Percentiles rank a stretch among this genome's conserved stretches.
Evolutionary conservation across 805 yeast genomes (phyloP).

Genomic region (Cyberlindnera samutprakarnensis): DNA sequence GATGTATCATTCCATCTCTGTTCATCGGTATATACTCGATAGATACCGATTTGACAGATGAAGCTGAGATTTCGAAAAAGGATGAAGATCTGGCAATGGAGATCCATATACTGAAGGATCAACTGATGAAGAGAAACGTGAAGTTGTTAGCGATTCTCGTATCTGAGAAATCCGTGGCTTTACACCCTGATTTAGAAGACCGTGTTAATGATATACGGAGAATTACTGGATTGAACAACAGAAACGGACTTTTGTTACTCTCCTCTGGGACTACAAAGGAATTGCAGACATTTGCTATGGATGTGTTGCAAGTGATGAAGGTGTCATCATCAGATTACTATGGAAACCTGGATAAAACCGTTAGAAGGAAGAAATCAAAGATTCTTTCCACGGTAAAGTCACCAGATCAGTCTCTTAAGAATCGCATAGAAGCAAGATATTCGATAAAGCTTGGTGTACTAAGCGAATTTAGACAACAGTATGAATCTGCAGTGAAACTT

Average conservation of each 20-base stretch:
- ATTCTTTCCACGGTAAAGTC: slow-evolving; percentile 5
- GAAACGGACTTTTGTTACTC: slow-evolving; percentile 36
- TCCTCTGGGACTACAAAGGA: slow-evolving; percentile 33
- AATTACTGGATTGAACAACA: slow-evolving; percentile 34
- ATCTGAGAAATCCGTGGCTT: slow-evolving; percentile 23
- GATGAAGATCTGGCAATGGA: slow-evolving; percentile 31
- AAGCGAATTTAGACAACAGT: slow-evolving; percentile 39
- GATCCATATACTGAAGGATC: slow-evolving; percentile 26
- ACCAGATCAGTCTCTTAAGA: slow-evolving; percentile 5
- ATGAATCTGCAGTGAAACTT: slow-evolving; percentile 41
- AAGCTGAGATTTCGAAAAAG: slow-evolving; percentile 14
- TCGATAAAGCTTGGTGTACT: slow-evolving; percentile 43
- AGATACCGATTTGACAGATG: slow-evolving; percentile 24
- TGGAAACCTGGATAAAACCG: slow-evolving; percentile 29
- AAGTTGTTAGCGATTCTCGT: slow-evolving; percentile 29
- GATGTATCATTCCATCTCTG: slow-evolving; percentile 38
- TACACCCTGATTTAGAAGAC: slow-evolving; percentile 27
- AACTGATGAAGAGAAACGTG: slow-evolving; percentile 24
- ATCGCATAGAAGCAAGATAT: slow-evolving; percentile 32
- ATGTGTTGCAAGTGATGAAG: slow-evolving; percentile 31
- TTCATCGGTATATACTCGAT: slow-evolving; percentile 38
- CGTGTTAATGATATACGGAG: slow-evolving; percentile 31
- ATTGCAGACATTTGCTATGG: slow-evolving; percentile 30
- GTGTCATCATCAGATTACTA: slow-evolving; percentile 40
- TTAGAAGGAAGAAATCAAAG: slow-evolving; percentile 31